Evolutionary conservation across 2,329 filamentous ascomycete species (phyloP).

Genomic region (Diaporthe ilicicola): DNA sequence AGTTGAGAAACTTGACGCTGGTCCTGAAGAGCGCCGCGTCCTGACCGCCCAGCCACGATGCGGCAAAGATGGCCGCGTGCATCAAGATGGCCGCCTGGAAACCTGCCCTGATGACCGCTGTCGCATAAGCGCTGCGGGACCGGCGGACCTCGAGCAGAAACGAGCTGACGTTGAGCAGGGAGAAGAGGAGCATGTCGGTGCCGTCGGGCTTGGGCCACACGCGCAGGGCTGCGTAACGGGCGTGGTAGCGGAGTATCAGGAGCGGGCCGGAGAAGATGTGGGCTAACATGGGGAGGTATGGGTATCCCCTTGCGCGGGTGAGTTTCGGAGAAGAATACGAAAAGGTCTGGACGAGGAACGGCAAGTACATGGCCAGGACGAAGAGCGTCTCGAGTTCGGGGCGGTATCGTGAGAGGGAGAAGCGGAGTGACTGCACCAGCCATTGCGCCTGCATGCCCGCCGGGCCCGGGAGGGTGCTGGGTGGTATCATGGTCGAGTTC

Average conservation of each 20-base stretch:
- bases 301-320: constrained; percentile 17
- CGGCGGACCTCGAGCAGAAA: constrained; percentile 1
- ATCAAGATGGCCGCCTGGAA: constrained; percentile 22
- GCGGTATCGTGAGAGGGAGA: constrained; percentile 1
- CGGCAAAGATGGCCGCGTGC: constrained; percentile 8
- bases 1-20: constrained; percentile 29
- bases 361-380: constrained; percentile 17
- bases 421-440: background rate
- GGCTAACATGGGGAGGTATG: background rate
- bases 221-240: constrained; percentile 18
- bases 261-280: constrained; percentile 12
- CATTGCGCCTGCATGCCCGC: background rate
- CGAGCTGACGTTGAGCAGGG: constrained; percentile 18
- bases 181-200: constrained; percentile 21
- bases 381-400: constrained; percentile 28
- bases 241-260: constrained; percentile 24
- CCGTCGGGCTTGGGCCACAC: constrained; percentile 20
- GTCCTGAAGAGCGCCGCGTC: constrained; percentile 15
- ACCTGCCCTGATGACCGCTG: background rate
- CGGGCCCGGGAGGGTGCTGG: background rate
- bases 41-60: constrained; percentile 8
- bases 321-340: constrained; percentile 3
- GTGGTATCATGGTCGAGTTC: constrained; percentile 5
- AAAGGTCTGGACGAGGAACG: constrained; percentile 9
- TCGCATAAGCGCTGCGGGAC: background rate